Evolutionary conservation across 1,139 yeast species (phyloP), one percentile per base, ranked within the genome.

Genomic region (Kodamaea suecica): DNA sequence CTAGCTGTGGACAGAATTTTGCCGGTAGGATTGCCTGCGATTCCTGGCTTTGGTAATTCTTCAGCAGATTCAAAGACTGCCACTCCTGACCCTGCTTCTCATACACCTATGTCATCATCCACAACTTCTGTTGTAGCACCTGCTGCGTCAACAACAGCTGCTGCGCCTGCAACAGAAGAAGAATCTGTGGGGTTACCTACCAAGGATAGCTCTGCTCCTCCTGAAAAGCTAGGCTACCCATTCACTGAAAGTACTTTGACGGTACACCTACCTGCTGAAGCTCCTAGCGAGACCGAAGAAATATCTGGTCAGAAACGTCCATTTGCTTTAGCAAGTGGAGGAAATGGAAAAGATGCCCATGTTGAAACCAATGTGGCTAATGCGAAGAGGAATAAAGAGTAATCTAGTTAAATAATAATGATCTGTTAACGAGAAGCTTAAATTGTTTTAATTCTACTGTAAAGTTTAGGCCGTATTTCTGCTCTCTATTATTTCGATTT

Each of bases 181-280:
- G n/a, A n/a, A n/a, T n/a, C n/a, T n/a, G n/a, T n/a, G n/a, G n/a
- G n/a, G n/a, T n/a, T n/a, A n/a, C n/a, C n/a, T n/a, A n/a, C n/a
- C n/a, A n/a, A n/a, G n/a, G n/a, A n/a, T n/a, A n/a, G n/a, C n/a
- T n/a, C n/a, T n/a, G n/a, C n/a, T n/a, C n/a, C 27, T 34, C 41
- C 28, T 12, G 15, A 11, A 25, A 25, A 25, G 28, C 10, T 25
- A 31, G 61, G 59, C 2, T 55, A 47, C 32, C 63, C 53, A 23
- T 55, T 44, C 33, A 55, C 58, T 3, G 68, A 63, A 36, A 50
- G 59, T 21, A 59, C 67, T 1, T 52, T 60, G 33, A 60, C 61
- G 4, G 66, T 61, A 13, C 63, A 55, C 36, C 54, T 57, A 20
- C 68, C 66, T 12, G 44, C 50, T 2, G 28, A 25, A 19, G 6